Conservation (phyloP, 345 rosid genomes). For the Eucalyptus victrix region DNA sequence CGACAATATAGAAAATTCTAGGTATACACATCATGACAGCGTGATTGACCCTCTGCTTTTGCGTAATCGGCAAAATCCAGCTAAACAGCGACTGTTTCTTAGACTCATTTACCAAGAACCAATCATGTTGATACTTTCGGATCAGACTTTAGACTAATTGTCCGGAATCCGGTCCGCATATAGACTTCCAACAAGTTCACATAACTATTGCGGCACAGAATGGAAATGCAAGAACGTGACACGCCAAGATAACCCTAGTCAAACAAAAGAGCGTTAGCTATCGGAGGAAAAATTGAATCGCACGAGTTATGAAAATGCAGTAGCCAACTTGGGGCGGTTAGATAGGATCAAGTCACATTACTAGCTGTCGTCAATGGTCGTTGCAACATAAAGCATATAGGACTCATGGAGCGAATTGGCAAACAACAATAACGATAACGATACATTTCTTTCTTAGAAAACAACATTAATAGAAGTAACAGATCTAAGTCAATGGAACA, state of each 20-base stretch:
- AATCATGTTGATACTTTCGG: not conserved
- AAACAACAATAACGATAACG: not conserved
- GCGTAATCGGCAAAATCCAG: not conserved
- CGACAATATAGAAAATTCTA: not conserved
- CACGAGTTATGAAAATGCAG: not conserved
- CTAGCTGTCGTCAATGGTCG: not conserved
- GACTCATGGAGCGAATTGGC: not conserved
- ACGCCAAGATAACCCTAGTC: not conserved
- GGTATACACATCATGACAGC: not conserved
- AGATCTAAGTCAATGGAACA: not conserved
- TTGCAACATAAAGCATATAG: not conserved
- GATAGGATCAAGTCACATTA: not conserved
- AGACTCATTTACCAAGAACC: not conserved
- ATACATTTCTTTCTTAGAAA: not conserved
- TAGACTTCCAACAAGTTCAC: not conserved
- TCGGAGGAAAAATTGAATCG: not conserved
- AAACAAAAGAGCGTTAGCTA: not conserved
- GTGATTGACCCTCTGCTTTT: not conserved
- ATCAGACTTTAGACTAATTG: not conserved
- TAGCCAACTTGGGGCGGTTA: not conserved
- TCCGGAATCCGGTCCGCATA: not conserved
- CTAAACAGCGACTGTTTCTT: not conserved
- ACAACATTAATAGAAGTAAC: not conserved
- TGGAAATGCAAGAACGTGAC: not conserved
- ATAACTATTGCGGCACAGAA: not conserved